phyloP scores from a whole-genome alignment of 2,329 filamentous ascomycete species.

The Apiospora pterosperma region DNA sequence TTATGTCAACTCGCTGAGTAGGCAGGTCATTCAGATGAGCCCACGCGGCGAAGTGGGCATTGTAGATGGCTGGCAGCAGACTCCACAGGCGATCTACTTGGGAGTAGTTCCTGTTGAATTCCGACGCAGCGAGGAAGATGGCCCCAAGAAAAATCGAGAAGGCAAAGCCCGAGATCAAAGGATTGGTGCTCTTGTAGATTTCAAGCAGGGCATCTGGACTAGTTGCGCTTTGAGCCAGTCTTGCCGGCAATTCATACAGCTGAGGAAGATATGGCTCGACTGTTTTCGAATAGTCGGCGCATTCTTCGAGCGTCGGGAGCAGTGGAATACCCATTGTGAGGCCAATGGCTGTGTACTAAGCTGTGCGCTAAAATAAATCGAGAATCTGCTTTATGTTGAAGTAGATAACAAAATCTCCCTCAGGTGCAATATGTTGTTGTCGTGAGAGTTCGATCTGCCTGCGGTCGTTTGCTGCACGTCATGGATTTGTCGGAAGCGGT shows the following conservation, averaged over 20 bases:
- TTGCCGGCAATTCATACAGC: conserved; percentile 65
- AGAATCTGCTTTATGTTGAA: neutral
- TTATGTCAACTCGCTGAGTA: conserved; percentile 67
- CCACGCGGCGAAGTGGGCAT: conserved; percentile 81
- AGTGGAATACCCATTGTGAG: conserved; percentile 64
- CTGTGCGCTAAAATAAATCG: neutral
- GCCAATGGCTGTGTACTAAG: neutral
- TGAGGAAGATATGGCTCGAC: conserved; percentile 73
- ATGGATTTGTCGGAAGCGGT: neutral
- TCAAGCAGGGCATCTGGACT: conserved; percentile 61
- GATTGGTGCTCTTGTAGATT: conserved; percentile 83
- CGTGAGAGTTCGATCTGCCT: neutral
- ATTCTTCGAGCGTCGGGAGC: conserved; percentile 69
- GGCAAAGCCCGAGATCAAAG: conserved; percentile 71
- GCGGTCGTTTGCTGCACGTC: neutral
- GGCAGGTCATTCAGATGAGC: conserved; percentile 70
- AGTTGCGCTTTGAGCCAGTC: conserved; percentile 56
- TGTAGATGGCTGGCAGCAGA: conserved; percentile 81
- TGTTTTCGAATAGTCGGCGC: conserved; percentile 70
- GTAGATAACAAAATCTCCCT: neutral
- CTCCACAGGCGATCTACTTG: conserved; percentile 94
- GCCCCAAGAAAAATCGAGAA: conserved; percentile 68
- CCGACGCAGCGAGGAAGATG: conserved; percentile 71
- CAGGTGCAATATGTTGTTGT: neutral
- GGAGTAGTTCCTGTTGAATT: conserved; percentile 92